A percentile compares a stretch with the other conserved stretches of the same genome.
Conservation (phyloP, 2,329 filamentous ascomycete species). For the Aaosphaeria arxii region DNA sequence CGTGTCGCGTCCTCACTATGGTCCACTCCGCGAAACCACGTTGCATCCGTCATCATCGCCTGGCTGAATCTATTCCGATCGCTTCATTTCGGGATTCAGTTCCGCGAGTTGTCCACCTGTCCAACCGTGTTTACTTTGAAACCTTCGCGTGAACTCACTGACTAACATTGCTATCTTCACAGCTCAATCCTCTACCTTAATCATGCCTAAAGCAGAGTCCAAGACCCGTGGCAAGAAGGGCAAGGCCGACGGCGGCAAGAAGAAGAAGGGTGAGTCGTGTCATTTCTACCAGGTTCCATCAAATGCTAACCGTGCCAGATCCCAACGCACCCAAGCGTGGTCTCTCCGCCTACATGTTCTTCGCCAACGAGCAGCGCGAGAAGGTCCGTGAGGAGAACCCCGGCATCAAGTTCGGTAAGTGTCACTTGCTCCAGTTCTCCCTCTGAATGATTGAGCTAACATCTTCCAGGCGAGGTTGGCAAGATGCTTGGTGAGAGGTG, state of each 20-base stretch:
- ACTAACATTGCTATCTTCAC: neutral
- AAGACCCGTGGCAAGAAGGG: conserved; percentile 59
- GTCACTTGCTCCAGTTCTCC: neutral
- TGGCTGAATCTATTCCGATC: too few relatives aligned
- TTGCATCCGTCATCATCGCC: too few relatives aligned
- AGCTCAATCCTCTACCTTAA: conserved; percentile 19
- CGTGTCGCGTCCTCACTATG: too few relatives aligned
- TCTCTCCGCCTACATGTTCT: conserved; percentile 99
- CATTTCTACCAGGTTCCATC: neutral
- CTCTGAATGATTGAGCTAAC: conserved; percentile 10
- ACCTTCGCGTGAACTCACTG: neutral
- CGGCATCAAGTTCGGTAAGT: conserved; percentile 87
- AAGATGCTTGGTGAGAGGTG: conserved; percentile 98
- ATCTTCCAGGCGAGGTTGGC: conserved; percentile 77
- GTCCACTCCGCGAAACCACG: too few relatives aligned
- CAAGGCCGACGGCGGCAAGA: conserved; percentile 57
- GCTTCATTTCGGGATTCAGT: too few relatives aligned
- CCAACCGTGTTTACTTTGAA: too few relatives aligned
- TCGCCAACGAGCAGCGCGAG: conserved; percentile 98
- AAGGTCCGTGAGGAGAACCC: conserved; percentile 98
- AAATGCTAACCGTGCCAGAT: conserved; percentile 53
- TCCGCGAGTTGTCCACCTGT: too few relatives aligned
- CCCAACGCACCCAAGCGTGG: conserved; percentile 98
- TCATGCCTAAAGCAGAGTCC: conserved; percentile 70
- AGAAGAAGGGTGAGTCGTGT: conserved; percentile 63